Base-by-base conservation (phyloP, 352 stramenopile genomes). In the Phytophthora podocarpi region DNA sequence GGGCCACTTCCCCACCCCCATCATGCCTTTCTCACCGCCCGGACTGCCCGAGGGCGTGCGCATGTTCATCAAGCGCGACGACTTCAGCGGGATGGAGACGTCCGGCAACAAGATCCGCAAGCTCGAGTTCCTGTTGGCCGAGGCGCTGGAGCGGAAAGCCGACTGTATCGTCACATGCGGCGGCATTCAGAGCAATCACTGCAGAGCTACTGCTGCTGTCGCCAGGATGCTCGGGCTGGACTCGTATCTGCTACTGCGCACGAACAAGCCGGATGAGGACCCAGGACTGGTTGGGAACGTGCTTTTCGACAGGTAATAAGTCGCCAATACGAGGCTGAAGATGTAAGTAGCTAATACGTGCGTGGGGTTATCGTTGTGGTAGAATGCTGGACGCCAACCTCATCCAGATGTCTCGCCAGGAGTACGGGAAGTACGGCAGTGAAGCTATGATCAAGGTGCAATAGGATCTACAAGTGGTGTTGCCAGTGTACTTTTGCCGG, bases 31-130 rank as follows among this genome's bases (percentile, higher is more conserved):
- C 35, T 53, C 62, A 0, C 83, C 85, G n/a, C 85, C 83, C 5
- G 85, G 80, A 1, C 55, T 95, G 20, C 86, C 86, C 3, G 48
- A 80, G 3, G 84, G 75, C 31, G 80, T 95, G 32, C 82, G 72
- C 30, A 79, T 95, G 69, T 90, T 85, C 69, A 89, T 95, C 70
- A 95, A 95, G 66, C 86, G 86, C 53, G 86, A 95, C 64, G 86
- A 95, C 52, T 95, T 93, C 52, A 95, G 86, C 53, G 95, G 93
- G 1, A 70, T 95, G 23, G 93, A 98, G 70, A 91, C 93, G 24
- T 97, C 93, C 15, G 95, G 95, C 21, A 98, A 98, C 72, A 98
- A 98, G 73, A 90, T 97, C 70, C 91, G 95, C 51, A 98, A 98
- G 67, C 78, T 98, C 28, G 95, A 98, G 80, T 98, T 98, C 70